phyloP scores from a whole-genome alignment of 257 asterid genomes.

The Coffea canephora region DNA sequence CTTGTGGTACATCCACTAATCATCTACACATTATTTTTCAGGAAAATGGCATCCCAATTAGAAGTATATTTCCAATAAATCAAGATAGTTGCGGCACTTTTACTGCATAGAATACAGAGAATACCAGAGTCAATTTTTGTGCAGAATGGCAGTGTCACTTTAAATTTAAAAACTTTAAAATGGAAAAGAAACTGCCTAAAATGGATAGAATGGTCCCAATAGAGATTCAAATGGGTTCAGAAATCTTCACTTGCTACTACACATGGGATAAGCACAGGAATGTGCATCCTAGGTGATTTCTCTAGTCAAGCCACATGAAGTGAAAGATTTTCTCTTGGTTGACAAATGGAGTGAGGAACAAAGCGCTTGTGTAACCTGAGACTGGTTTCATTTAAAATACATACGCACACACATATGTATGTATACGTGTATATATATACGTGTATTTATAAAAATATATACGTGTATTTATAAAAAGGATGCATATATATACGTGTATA shows the following conservation, averaged over 20 bases:
- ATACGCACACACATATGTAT: too few species aligned
- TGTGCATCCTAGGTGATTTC: not conserved
- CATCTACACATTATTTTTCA: not conserved
- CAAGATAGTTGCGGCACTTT: not conserved
- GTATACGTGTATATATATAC: too few species aligned
- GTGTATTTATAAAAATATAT: too few species aligned
- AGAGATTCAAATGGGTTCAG: not conserved
- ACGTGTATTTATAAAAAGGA: too few species aligned
- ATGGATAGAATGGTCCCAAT: not conserved
- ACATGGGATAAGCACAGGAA: not conserved
- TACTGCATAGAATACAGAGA: not conserved
- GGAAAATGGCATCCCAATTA: not conserved
- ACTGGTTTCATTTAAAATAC: not conserved
- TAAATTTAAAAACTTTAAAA: not conserved
- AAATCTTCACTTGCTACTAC: not conserved
- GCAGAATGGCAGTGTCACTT: not conserved
- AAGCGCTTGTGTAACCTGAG: not conserved
- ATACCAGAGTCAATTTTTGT: not conserved
- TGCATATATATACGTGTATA: too few species aligned
- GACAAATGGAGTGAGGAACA: not conserved
- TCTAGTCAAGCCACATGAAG: not conserved
- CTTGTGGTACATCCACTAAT: not conserved
- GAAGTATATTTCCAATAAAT: not conserved
- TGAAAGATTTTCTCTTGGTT: not conserved
- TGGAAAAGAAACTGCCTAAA: not conserved